phyloP scores from a whole-genome alignment of 2,329 filamentous ascomycete species.

The Cryphonectria japonica region DNA sequence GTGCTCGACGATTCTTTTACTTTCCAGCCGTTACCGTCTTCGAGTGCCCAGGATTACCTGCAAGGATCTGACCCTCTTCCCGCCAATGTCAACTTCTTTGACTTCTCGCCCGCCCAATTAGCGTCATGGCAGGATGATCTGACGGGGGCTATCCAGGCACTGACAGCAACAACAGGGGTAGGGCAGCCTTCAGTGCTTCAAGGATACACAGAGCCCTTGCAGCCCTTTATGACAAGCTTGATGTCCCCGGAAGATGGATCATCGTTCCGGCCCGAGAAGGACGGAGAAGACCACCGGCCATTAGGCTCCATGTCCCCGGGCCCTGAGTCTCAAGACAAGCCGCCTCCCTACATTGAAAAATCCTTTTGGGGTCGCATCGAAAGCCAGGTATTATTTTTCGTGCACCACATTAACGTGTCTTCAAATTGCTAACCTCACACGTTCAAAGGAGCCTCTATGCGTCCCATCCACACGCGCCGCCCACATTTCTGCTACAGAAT shows the following conservation, averaged over 20 bases:
- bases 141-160: neutral
- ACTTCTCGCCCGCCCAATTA: neutral
- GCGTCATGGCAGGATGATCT: neutral
- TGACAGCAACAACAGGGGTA: neutral
- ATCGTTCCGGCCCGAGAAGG: neutral
- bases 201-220: neutral
- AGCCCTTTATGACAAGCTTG: neutral
- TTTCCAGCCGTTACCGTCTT: neutral
- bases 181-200: neutral
- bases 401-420: neutral
- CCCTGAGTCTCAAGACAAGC: neutral
- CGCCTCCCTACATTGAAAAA: neutral
- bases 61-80: neutral
- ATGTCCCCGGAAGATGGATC: neutral
- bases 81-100: neutral
- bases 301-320: neutral
- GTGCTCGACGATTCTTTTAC: neutral
- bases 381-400: neutral
- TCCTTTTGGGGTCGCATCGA: neutral
- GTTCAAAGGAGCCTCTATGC: neutral
- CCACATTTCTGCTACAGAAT: neutral
- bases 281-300: neutral
- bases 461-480: neutral
- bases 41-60: neutral
- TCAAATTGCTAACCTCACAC: neutral